Evolutionary conservation across 2,329 filamentous ascomycete species (phyloP), one percentile per base, ranked within the genome.

Genomic region (Trichoderma aggressivum): DNA sequence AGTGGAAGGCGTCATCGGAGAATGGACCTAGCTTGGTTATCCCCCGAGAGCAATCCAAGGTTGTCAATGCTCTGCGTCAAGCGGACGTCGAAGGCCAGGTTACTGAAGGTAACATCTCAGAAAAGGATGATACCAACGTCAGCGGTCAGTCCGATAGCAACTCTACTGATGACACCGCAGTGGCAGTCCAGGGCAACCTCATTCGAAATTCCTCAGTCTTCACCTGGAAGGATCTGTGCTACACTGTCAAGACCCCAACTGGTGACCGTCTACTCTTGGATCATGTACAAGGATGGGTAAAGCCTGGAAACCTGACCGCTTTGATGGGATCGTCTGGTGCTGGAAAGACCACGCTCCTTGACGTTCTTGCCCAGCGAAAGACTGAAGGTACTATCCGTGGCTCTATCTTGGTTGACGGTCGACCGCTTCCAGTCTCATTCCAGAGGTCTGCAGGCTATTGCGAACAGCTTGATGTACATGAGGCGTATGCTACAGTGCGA

Each of bases 241-340:
- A 93, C 76, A 91, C 88, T 0, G 91, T 94, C 72, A 86, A 89
- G 74, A 89, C 87, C 0, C 84, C 86, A 0, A 79, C 81, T 1
- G 88, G 87, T 4, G 83, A 93, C 86, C 88, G 91, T 10, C 84
- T 87, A 14, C 89, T 97, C 71, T 84, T 97, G 8, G 90, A 96
- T 73, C 87, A 95, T 70, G 91, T 97, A 1, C 89, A 94, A 74
- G 94, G 93, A 3, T 97, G 91, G 89, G 91, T 94, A 70, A 93
- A 93, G 79, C 92, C 93, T 1, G 92, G 92, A 59, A 94, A 90
- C 74, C 81, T 94, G 24, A 93, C 90, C 3, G 92, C 92, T 5
- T 83, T 95, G n/a, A 93, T 94, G 92, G 91, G 92, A 76, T 89
- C 92, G 2, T 92, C 90, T 12, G 93, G 92, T 74, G 93, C 94